A percentile compares a stretch with the other conserved stretches of the same genome.
Conservation (phyloP, 2,329 filamentous ascomycete species). For the Penicillium capsulatum region DNA sequence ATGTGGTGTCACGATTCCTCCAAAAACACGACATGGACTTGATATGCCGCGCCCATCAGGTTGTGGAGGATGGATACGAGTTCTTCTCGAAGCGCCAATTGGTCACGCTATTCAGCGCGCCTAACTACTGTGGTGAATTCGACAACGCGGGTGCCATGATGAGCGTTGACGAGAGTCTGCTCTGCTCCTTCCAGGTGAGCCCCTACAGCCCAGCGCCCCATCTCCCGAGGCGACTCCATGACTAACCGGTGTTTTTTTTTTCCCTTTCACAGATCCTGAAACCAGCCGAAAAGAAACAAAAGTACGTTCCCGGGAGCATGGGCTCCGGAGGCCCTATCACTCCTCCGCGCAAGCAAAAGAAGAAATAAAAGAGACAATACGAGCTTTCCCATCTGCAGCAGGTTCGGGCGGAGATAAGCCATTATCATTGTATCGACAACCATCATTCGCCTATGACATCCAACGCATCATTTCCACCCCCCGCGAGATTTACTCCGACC, state of each 20-base stretch:
- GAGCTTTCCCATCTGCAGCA: conserved; percentile 70
- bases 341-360: conserved; percentile 67
- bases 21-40: conserved; percentile 99
- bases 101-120: conserved; percentile 94
- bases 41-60: conserved; percentile 97
- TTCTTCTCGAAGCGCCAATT: conserved; percentile 99
- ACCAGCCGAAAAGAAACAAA: conserved; percentile 99
- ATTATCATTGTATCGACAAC: conserved; percentile 26
- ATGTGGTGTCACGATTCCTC: conserved; percentile 94
- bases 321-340: conserved; percentile 66
- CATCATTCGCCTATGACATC: conserved; percentile 29
- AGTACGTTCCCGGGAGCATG: conserved; percentile 82
- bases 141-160: conserved; percentile 99
- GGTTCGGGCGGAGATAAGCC: conserved; percentile 90
- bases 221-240: not conserved
- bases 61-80: conserved; percentile 98
- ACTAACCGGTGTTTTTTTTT: conserved; percentile 19
- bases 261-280: conserved; percentile 75
- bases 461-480: conserved; percentile 13
- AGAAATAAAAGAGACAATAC: conserved; percentile 67
- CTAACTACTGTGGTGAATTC: conserved; percentile 99
- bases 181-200: conserved; percentile 95
- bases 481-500: conserved; percentile 18
- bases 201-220: not conserved
- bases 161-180: conserved; percentile 96